Conservation (phyloP, 306 rosid species). For the Prunus davidiana region DNA sequence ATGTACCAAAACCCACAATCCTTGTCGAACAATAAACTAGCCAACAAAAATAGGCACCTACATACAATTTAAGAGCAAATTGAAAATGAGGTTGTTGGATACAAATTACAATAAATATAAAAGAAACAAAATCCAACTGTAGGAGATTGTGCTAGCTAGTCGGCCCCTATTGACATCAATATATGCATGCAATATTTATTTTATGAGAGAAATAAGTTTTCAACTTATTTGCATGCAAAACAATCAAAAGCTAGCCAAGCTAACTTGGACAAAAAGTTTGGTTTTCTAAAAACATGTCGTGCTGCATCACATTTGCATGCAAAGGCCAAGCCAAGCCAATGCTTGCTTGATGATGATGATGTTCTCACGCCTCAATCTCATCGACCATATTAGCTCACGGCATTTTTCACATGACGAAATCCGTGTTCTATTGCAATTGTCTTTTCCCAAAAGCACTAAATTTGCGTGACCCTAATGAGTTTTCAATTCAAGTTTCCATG, state of each 20-base stretch:
- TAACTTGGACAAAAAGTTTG: neutral
- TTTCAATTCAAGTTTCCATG: neutral
- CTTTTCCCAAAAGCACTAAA: neutral
- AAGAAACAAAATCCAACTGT: neutral
- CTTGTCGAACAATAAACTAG: neutral
- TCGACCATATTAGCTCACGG: neutral
- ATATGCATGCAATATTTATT: too few relatives aligned
- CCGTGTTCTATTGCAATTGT: neutral
- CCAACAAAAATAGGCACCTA: neutral
- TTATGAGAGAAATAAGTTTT: neutral
- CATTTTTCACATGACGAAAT: neutral
- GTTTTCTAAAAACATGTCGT: neutral
- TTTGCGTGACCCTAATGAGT: neutral
- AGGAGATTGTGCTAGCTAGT: neutral
- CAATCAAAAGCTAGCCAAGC: neutral
- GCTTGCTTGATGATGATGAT: neutral
- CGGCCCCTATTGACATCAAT: too few relatives aligned
- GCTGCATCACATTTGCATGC: neutral
- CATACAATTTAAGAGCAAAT: neutral
- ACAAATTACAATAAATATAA: neutral
- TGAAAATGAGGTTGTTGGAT: neutral
- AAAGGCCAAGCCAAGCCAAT: neutral
- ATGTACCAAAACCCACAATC: neutral
- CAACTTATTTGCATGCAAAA: neutral
- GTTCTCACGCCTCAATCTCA: neutral